Conservation (phyloP, 148 eudicot species). For the Amaranthus cruentus region DNA sequence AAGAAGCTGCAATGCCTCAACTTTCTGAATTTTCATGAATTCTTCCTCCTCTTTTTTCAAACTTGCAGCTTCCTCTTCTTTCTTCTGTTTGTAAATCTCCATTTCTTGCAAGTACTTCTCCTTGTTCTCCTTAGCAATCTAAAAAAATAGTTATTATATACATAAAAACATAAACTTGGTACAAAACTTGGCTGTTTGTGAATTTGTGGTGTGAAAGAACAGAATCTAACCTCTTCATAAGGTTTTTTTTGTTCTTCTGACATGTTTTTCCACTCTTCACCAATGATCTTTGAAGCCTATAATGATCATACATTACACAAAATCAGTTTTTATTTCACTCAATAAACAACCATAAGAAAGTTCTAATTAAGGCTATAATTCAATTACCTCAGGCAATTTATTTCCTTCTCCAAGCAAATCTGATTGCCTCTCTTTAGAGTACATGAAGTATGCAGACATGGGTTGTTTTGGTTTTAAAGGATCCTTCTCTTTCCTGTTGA, state of each 20-base stretch:
- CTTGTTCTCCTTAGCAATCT: conserved; percentile 62
- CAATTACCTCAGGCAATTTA: conserved; percentile 57
- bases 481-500: conserved; percentile 71
- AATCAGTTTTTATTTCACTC: neutral
- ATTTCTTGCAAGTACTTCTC: conserved; percentile 65
- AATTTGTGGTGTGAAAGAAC: neutral
- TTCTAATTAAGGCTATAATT: neutral
- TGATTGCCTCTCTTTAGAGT: conserved; percentile 51
- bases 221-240: conserved; percentile 59
- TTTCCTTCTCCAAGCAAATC: conserved; percentile 59
- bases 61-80: conserved; percentile 70
- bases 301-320: neutral
- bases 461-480: conserved; percentile 90
- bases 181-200: neutral
- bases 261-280: conserved; percentile 96
- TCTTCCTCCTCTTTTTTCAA: conserved; percentile 71
- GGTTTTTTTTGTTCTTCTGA: conserved; percentile 54
- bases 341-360: neutral
- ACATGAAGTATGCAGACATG: conserved; percentile 76
- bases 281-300: conserved; percentile 67
- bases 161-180: neutral
- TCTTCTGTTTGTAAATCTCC: conserved; percentile 77
- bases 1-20: conserved; percentile 79
- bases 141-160: neutral
- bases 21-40: conserved; percentile 71